phyloP scores from a whole-genome alignment of 148 eudicot genomes.

The Bassia scoparia region DNA sequence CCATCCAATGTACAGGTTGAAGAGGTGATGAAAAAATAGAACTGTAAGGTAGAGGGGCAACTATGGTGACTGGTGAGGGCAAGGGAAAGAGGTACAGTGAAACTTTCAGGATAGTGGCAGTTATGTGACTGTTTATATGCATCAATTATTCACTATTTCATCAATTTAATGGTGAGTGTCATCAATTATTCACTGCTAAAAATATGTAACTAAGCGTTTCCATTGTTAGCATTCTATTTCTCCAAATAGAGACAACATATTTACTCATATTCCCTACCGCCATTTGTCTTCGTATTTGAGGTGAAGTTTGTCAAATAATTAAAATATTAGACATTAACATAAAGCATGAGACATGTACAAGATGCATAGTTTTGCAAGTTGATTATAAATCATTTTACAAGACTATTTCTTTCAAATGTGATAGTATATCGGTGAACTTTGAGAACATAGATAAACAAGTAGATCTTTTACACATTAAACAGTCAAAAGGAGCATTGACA shows the following conservation, averaged over 20 bases:
- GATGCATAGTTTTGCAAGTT: not conserved
- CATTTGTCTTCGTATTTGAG: too few species aligned
- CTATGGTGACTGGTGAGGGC: not conserved
- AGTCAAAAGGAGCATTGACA: not conserved
- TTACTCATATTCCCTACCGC: too few species aligned
- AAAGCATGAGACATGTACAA: not conserved
- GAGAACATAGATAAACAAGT: not conserved
- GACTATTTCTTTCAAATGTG: not conserved
- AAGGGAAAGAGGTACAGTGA: not conserved
- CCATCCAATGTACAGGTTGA: too few species aligned
- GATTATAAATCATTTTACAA: not conserved
- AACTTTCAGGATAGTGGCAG: not conserved
- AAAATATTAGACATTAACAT: too few species aligned
- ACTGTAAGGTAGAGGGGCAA: not conserved
- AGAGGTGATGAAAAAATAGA: too few species aligned
- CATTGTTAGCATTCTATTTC: not conserved
- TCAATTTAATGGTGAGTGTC: not conserved
- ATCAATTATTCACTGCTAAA: not conserved
- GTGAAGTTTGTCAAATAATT: too few species aligned
- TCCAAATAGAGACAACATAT: not conserved
- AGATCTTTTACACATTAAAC: not conserved
- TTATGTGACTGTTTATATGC: not conserved
- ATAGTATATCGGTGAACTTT: not conserved
- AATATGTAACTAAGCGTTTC: not conserved
- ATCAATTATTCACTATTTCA: not conserved